Base-by-base conservation (phyloP, 129 eudicot species). In the Cynara cardunculus region DNA sequence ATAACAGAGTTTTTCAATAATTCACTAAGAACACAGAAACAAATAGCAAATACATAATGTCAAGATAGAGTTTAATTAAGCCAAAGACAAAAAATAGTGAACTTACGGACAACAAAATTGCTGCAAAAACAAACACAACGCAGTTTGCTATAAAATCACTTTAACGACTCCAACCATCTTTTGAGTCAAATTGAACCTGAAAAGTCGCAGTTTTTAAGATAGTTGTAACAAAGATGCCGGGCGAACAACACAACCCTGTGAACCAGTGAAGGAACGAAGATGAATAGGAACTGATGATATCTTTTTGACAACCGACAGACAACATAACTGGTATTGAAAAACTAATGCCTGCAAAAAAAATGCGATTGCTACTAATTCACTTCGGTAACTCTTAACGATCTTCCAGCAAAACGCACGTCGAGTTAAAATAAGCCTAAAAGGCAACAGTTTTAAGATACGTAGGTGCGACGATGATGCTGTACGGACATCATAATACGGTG, bases 131-230 rank as follows among this genome's bases (percentile, higher is more conserved):
- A 67, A 78, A 25, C 31, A 18, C 68, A 74, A 5, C n/a, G 62
- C 75, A 68, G 21, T 66, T 56, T 41, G 44, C 74, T 41, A 41
- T 16, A 72, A 18, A 26, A 34, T 22, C 72, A 61, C 78, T 56
- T 79, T 59, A 79, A 30, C 75, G 49, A 46, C 67, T 69, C 49
- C 39, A 78, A 69, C 41, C n/a, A 65, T 75, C 46, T 75, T 56
- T 6, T 32, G 32, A 35, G 61, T 64, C 72, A 62, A 62, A 64
- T 24, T 34, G 39, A 75, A 75, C 79, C 46, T 53, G 49, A 75
- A 56, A n/a, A n/a, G 1, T 22, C 19, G 3, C 39, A 74, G 19
- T 74, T 41, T 74, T 25, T 46, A 46, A 74, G 41, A 26, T 59
- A 8, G 25, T 18, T 26, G 21, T 37, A 61, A 75, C 1, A 24